phyloP scores from a whole-genome alignment of 2,329 filamentous ascomycete species.

The Arthrobotrys conoides region DNA sequence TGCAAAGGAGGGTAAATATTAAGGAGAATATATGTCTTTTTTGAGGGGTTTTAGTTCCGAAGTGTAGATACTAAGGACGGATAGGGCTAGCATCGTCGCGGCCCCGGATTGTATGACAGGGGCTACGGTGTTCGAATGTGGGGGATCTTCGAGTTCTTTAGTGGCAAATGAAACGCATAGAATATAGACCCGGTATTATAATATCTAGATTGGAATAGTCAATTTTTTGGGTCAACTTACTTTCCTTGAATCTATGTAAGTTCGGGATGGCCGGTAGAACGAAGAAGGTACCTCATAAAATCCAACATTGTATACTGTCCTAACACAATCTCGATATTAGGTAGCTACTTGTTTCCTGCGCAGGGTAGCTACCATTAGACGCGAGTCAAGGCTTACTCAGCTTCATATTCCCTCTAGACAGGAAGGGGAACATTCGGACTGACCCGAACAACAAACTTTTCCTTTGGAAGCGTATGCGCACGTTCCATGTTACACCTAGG shows the following conservation, averaged over 20 bases:
- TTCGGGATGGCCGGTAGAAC: too few species aligned
- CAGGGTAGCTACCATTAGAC: background rate
- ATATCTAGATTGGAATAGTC: background rate
- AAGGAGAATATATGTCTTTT: background rate
- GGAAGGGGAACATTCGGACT: background rate
- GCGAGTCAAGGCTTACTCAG: background rate
- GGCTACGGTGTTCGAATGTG: background rate
- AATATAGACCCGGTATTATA: background rate
- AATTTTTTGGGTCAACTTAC: background rate
- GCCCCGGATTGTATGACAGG: background rate
- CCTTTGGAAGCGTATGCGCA: background rate
- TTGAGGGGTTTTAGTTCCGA: slow-evolving; percentile 6
- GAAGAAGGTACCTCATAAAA: too few species aligned
- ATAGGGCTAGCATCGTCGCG: background rate
- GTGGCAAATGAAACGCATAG: background rate
- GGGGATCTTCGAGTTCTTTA: background rate
- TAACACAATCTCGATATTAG: background rate
- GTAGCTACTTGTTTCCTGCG: too few species aligned
- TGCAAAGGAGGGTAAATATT: background rate
- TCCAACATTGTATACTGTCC: background rate
- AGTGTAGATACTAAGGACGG: background rate
- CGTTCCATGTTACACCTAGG: background rate
- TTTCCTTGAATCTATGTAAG: too few species aligned
- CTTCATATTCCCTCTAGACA: background rate
- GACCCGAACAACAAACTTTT: background rate